These are phyloP conservation scores for Nicotiana otophora DNA, from an alignment of 257 asterid genomes.

Conservation along the genomic window DNA sequence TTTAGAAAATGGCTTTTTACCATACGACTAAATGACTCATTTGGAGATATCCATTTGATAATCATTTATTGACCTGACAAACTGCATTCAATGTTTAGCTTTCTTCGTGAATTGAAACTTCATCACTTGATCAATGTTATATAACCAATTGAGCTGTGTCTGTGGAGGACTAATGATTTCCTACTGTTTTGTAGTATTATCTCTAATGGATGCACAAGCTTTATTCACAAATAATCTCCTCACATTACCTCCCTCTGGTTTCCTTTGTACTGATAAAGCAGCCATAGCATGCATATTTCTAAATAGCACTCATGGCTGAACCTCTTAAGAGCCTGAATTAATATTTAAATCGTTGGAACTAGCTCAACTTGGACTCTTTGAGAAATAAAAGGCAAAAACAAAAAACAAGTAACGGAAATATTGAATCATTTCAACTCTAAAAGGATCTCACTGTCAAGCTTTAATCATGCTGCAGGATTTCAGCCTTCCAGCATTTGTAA, in stretches of 20 bases:
- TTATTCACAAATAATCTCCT: not conserved
- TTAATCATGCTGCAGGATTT: too few species aligned
- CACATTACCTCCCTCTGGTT: not conserved
- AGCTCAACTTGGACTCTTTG: too few species aligned
- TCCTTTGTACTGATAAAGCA: not conserved
- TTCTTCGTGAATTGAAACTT: not conserved
- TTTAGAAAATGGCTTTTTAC: not conserved
- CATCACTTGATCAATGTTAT: not conserved
- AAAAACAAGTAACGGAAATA: too few species aligned
- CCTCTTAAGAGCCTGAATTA: too few species aligned
- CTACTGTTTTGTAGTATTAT: not conserved
- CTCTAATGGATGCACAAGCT: not conserved
- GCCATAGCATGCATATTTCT: not conserved
- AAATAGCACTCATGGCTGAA: too few species aligned
- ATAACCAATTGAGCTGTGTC: not conserved
- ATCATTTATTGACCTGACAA: not conserved
- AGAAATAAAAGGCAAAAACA: too few species aligned
- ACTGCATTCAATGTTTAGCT: not conserved
- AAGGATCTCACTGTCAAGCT: too few species aligned
- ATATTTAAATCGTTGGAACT: too few species aligned
- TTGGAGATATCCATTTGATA: not conserved
- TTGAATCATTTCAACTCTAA: too few species aligned
- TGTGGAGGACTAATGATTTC: not conserved
- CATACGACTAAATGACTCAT: not conserved
- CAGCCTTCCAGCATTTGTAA: too few species aligned